Percentiles rank a stretch among this genome's conserved stretches.
These are phyloP conservation scores for barley (Hordeum vulgare) DNA, from an alignment of 176 grass and related monocot genomes.

Conservation along the genomic window MorexV3_pseudomolecules_assembly NC_058520.1:511251802-511252301, in stretches of 20 bases:
- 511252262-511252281: neutral
- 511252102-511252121: neutral
- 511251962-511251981: neutral
- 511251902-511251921: too few species aligned
- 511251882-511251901: slow-evolving; percentile 53
- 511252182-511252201: neutral
- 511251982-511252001: neutral
- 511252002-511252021: neutral
- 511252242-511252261: neutral
- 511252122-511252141: neutral
- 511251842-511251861: slow-evolving; percentile 51
- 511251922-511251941: neutral
- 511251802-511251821: slow-evolving; percentile 65
- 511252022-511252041: neutral
- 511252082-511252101: neutral
- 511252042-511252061: too few species aligned
- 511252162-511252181: neutral
- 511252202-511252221: neutral
- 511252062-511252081: too few species aligned
- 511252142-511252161: neutral
- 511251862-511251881: slow-evolving; percentile 65
- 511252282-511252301: too few species aligned
- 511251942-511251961: neutral
- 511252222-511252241: neutral
- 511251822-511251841: slow-evolving; percentile 71